A percentile compares a stretch with the other conserved stretches of the same genome.
phyloP scores from a whole-genome alignment of 148 eudicot genomes.

The Fagopyrum esculentum region DNA sequence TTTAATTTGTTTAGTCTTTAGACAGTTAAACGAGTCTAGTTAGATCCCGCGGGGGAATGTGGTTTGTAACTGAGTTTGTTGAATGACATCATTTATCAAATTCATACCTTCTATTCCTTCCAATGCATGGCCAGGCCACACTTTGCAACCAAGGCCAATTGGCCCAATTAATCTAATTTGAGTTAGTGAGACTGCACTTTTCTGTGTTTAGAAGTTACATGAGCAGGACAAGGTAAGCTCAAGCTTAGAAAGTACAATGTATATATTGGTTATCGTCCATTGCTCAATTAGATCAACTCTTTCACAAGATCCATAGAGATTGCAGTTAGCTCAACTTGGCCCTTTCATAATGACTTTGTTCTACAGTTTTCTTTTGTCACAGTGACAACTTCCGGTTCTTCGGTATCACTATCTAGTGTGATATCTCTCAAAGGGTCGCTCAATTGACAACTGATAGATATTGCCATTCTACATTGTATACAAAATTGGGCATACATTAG shows the following conservation, averaged over 20 bases:
- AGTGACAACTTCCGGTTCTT: conserved; percentile 19
- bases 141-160: too few species aligned
- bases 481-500: neutral
- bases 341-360: conserved; percentile 19
- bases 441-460: conserved; percentile 15
- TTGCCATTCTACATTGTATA: conserved; percentile 23
- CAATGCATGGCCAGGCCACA: too few species aligned
- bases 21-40: too few species aligned
- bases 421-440: conserved; percentile 22
- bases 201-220: neutral
- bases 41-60: too few species aligned
- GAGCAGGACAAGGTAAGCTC: neutral
- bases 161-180: too few species aligned
- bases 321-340: conserved; percentile 16
- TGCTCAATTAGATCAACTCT: conserved; percentile 18
- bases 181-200: too few species aligned
- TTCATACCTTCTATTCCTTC: too few species aligned
- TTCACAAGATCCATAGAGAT: conserved; percentile 19
- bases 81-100: too few species aligned
- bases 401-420: conserved; percentile 17
- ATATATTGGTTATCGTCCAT: conserved; percentile 27
- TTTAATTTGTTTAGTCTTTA: too few species aligned
- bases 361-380: conserved; percentile 19
- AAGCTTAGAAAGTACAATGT: neutral
- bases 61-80: too few species aligned